Percentiles rank a stretch among this genome's conserved stretches.
These are phyloP conservation scores for Aspergillus viridinutans DNA, from an alignment of 2,329 filamentous ascomycete species.

Conservation along the genomic window DNA sequence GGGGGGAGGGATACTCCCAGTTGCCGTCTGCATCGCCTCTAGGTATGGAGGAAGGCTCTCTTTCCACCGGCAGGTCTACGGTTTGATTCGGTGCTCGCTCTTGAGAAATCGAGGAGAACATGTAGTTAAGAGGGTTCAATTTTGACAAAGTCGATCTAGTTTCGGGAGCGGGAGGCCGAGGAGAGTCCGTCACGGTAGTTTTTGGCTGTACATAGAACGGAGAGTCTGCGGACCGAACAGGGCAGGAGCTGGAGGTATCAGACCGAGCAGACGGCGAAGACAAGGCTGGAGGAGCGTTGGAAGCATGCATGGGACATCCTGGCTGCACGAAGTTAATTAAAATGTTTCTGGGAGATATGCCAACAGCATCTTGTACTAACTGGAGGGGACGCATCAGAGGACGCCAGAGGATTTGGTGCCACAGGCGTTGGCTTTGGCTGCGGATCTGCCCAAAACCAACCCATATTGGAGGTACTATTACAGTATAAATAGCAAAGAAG, in stretches of 20 bases:
- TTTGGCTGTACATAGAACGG: constrained; percentile 42
- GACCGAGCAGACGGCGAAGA: constrained; percentile 25
- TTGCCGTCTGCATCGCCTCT: constrained; percentile 68
- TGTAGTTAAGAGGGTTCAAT: constrained; percentile 84
- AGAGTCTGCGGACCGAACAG: constrained; percentile 47
- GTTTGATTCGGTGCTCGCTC: constrained; percentile 69
- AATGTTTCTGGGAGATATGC: constrained; percentile 1
- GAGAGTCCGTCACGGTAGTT: constrained; percentile 27
- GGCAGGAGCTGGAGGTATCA: constrained; percentile 37
- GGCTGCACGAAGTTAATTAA: constrained; percentile 45
- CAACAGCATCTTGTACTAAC: constrained; percentile 37
- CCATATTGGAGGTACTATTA: constrained; percentile 46
- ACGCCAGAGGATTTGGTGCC: constrained; percentile 48
- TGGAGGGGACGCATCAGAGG: constrained; percentile 50
- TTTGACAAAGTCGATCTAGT: constrained; percentile 55
- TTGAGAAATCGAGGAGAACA: constrained; percentile 85
- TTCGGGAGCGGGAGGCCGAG: constrained; percentile 26
- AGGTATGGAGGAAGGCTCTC: constrained; percentile 88
- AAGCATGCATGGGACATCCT: constrained; percentile 66
- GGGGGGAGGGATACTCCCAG: constrained; percentile 97
- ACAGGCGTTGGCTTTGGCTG: constrained; percentile 34
- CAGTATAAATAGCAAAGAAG: constrained; percentile 12
- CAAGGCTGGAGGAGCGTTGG: constrained; percentile 27
- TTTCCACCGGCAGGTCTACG: constrained; percentile 68
- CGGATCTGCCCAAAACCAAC: constrained; percentile 67